Conservation (phyloP, 306 rosid species). For the Quercus rubra region DNA sequence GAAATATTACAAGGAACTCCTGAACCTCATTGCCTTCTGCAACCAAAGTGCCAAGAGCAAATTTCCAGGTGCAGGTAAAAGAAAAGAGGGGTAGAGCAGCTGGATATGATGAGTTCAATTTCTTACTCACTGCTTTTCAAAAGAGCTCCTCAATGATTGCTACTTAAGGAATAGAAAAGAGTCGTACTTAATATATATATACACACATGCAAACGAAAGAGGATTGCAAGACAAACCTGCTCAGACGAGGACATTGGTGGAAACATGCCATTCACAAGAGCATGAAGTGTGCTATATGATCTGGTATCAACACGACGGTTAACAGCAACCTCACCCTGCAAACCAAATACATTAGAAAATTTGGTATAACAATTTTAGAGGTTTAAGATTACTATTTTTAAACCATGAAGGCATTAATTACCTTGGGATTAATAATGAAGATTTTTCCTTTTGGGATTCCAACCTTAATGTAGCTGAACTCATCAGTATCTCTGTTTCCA, state of each 20-base stretch:
- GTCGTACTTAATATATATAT: not conserved
- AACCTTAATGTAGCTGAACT: conserved; percentile 88
- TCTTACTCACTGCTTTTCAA: not conserved
- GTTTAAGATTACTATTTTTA: not conserved
- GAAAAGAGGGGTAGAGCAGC: not conserved
- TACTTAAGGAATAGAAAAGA: not conserved
- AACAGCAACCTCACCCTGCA: conserved; percentile 89
- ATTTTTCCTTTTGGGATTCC: conserved; percentile 94
- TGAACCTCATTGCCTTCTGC: not conserved
- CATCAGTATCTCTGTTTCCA: conserved; percentile 96
- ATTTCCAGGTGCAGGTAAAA: not conserved
- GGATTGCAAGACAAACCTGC: conserved; percentile 53
- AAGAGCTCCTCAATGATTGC: not conserved
- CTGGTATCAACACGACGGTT: conserved; percentile 67
- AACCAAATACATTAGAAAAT: conserved; percentile 28
- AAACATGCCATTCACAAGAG: conserved; percentile 89
- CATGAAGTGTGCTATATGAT: conserved; percentile 81
- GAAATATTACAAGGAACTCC: not conserved
- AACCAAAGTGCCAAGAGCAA: not conserved
- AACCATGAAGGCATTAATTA: conserved; percentile 31
- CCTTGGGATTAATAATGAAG: conserved; percentile 93
- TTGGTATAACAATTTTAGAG: conserved; percentile 11
- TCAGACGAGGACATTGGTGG: conserved; percentile 59
- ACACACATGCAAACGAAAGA: not conserved
- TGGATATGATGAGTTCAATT: not conserved